Evolutionary conservation across 2,329 filamentous ascomycete genomes (phyloP).

Genomic region (Monilinia aucupariae): DNA sequence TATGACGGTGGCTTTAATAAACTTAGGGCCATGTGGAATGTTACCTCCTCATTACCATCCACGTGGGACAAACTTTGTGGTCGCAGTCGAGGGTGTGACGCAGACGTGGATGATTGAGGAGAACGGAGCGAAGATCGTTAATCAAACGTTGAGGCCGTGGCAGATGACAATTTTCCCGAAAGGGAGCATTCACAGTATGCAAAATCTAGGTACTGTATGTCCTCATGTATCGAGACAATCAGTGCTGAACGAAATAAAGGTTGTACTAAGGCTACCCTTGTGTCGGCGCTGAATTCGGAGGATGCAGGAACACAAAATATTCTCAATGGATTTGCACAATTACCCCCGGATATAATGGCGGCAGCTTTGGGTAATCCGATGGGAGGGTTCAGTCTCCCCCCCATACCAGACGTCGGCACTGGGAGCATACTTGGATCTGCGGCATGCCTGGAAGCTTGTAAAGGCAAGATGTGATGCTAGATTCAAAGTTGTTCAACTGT

Average conservation of each 20-base stretch:
- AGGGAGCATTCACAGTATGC: constrained; percentile 46
- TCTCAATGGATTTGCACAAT: constrained; percentile 40
- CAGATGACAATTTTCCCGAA: constrained; percentile 47
- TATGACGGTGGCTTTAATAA: constrained; percentile 44
- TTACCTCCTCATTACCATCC: constrained; percentile 47
- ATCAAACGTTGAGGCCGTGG: constrained; percentile 39
- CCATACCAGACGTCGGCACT: constrained; percentile 39
- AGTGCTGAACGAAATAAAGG: constrained; percentile 31
- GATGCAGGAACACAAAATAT: constrained; percentile 47
- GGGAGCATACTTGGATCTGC: constrained; percentile 39
- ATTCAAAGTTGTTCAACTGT: not conserved
- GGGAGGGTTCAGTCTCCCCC: constrained; percentile 12
- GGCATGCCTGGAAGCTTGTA: constrained; percentile 36
- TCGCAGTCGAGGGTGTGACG: constrained; percentile 44
- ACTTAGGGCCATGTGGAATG: constrained; percentile 48
- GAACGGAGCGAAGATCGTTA: constrained; percentile 44
- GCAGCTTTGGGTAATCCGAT: constrained; percentile 40
- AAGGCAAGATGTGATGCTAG: not conserved
- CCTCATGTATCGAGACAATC: not conserved
- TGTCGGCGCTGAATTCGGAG: constrained; percentile 45
- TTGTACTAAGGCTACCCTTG: constrained; percentile 45
- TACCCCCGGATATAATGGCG: constrained; percentile 40
- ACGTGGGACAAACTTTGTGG: constrained; percentile 45
- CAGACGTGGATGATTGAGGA: constrained; percentile 48
- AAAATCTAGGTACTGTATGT: constrained; percentile 40